Evolutionary conservation across 2,329 filamentous ascomycete genomes (phyloP).

Genomic region (Epichloe sylvatica): DNA sequence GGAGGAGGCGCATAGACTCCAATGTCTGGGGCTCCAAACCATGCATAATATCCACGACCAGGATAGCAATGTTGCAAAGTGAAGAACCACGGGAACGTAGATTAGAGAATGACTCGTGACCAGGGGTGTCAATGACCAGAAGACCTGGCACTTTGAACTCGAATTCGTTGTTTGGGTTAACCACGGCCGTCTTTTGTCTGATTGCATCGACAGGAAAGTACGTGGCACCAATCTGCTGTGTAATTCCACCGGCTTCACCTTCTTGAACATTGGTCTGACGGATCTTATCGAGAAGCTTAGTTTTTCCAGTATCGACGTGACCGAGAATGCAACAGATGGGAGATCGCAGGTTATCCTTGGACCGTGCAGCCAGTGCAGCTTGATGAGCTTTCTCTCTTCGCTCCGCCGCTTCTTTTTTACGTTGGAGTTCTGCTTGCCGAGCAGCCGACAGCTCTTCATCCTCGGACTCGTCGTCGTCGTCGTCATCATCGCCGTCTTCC

Average conservation of each 20-base stretch:
- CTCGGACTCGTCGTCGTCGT: constrained; percentile 24
- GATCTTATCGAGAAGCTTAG: constrained; percentile 97
- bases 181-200: constrained; percentile 78
- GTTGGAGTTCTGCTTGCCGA: constrained; percentile 55
- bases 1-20: constrained; percentile 88
- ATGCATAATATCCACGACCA: constrained; percentile 99
- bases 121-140: constrained; percentile 92
- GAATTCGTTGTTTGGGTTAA: constrained; percentile 81
- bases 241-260: constrained; percentile 98
- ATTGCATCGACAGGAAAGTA: constrained; percentile 96
- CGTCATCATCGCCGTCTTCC: constrained; percentile 10
- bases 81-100: constrained; percentile 91
- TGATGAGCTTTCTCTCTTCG: constrained; percentile 82
- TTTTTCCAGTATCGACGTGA: constrained; percentile 99
- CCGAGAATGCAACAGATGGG: constrained; percentile 99
- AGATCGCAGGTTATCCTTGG: constrained; percentile 86
- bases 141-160: constrained; percentile 97
- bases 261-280: constrained; percentile 98
- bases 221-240: constrained; percentile 97
- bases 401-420: constrained; percentile 77
- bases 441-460: constrained; percentile 66
- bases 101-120: constrained; percentile 99
- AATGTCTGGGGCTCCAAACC: constrained; percentile 93
- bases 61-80: constrained; percentile 96
- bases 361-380: constrained; percentile 78